These are phyloP conservation scores for Pseudocercospora cruenta DNA, from an alignment of 2,329 filamentous ascomycete species.

Conservation along the genomic window DNA sequence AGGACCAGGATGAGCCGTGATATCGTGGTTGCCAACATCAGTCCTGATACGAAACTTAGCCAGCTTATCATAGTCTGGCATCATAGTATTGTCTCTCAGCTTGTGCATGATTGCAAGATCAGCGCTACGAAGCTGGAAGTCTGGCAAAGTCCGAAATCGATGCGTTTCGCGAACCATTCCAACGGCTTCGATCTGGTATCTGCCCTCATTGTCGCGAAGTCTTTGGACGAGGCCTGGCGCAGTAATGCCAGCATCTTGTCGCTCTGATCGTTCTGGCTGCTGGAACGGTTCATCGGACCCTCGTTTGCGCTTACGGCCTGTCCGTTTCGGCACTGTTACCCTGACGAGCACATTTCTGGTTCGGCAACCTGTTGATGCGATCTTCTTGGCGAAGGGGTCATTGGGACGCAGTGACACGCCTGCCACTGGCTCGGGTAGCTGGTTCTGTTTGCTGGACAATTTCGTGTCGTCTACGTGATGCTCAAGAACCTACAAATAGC, in stretches of 20 bases:
- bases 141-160: constrained; percentile 81
- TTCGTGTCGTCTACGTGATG: constrained; percentile 38
- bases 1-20: constrained; percentile 54
- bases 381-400: constrained; percentile 75
- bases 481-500: constrained; percentile 34
- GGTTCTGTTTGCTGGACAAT: constrained; percentile 27
- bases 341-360: constrained; percentile 86
- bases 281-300: constrained; percentile 66
- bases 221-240: constrained; percentile 36
- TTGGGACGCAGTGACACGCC: constrained; percentile 79
- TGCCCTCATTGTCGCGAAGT: constrained; percentile 35
- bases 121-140: constrained; percentile 65
- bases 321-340: constrained; percentile 82
- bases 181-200: constrained; percentile 36
- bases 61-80: constrained; percentile 64
- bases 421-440: constrained; percentile 50
- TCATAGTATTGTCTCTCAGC: constrained; percentile 71
- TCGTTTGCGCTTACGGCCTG: constrained; percentile 81
- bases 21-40: constrained; percentile 67
- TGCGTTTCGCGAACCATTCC: constrained; percentile 76
- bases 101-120: constrained; percentile 65
- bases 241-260: constrained; percentile 25
- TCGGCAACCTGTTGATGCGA: constrained; percentile 73
- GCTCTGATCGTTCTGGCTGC: constrained; percentile 11
- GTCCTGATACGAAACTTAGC: constrained; percentile 70